These are phyloP conservation scores for Prunus armeniaca DNA, from an alignment of 306 rosid species.

Conservation along the genomic window DNA sequence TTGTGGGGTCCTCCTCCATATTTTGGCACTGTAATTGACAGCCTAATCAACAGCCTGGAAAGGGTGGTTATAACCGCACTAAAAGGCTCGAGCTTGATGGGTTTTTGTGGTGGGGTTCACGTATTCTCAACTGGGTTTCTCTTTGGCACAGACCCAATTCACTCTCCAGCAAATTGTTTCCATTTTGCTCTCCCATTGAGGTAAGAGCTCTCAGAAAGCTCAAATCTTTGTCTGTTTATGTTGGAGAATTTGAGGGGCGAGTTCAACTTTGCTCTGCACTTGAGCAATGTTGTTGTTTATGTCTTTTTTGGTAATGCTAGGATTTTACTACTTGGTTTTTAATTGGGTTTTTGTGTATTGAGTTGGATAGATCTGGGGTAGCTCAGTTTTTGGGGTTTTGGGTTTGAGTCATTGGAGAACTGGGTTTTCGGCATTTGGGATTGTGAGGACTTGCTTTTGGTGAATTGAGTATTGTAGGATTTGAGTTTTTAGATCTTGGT, in stretches of 20 bases:
- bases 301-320: not conserved
- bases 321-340: not conserved
- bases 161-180: not conserved
- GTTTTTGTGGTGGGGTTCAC: slow-evolving; percentile 27
- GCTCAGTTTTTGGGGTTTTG: slow-evolving; percentile 7
- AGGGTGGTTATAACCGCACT: slow-evolving; percentile 30
- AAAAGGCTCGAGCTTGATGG: slow-evolving; percentile 25
- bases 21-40: slow-evolving; percentile 34
- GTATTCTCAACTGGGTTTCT: slow-evolving; percentile 23
- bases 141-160: slow-evolving; percentile 25
- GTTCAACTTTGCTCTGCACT: slow-evolving; percentile 10
- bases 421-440: slow-evolving; percentile 23
- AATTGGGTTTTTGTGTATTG: slow-evolving; percentile 15
- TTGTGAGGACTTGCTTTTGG: slow-evolving; percentile 2
- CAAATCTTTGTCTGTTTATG: slow-evolving; percentile 16
- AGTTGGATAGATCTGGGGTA: slow-evolving; percentile 27
- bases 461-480: slow-evolving; percentile 6
- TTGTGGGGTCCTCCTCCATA: slow-evolving; percentile 35
- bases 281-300: slow-evolving; percentile 17
- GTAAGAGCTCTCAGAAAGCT: slow-evolving; percentile 22
- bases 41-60: slow-evolving; percentile 61
- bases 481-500: slow-evolving; percentile 17
- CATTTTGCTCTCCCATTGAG: slow-evolving; percentile 20
- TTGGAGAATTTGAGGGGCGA: not conserved
- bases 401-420: slow-evolving; percentile 17